phyloP scores from a whole-genome alignment of 2,329 filamentous ascomycete species.

The Boeremia exigua region DNA sequence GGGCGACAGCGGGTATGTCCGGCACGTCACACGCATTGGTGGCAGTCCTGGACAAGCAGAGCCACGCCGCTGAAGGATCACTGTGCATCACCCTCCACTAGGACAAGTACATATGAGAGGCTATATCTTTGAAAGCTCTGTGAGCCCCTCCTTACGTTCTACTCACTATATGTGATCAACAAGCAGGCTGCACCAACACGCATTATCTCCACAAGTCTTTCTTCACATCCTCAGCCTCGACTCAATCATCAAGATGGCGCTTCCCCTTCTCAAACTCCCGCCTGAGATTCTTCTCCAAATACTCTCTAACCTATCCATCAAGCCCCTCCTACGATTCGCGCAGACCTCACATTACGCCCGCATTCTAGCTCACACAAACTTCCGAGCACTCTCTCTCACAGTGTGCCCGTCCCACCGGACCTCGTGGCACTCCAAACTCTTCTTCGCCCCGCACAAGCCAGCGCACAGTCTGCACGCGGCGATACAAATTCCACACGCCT shows the following conservation, averaged over 20 bases:
- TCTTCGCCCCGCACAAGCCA: constrained; percentile 16
- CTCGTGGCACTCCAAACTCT: constrained; percentile 62
- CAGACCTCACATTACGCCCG: constrained; percentile 38
- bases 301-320: constrained; percentile 40
- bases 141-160: not conserved
- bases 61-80: constrained; percentile 10
- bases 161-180: too few species aligned
- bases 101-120: constrained; percentile 1
- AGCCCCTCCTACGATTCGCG: constrained; percentile 43
- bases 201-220: not conserved
- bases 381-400: constrained; percentile 74
- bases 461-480: not conserved
- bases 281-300: constrained; percentile 44
- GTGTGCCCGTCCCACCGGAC: constrained; percentile 65
- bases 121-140: constrained; percentile 4
- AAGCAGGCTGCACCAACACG: too few species aligned
- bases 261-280: constrained; percentile 34
- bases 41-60: not conserved
- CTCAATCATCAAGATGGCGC: constrained; percentile 19
- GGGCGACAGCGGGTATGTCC: not conserved
- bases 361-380: constrained; percentile 36
- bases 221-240: not conserved
- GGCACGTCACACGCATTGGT: constrained; percentile 7
- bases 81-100: not conserved
- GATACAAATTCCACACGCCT: constrained; percentile 30